phyloP scores from a whole-genome alignment of 23 red algal species.

The Gracilaria gracilis region DNA sequence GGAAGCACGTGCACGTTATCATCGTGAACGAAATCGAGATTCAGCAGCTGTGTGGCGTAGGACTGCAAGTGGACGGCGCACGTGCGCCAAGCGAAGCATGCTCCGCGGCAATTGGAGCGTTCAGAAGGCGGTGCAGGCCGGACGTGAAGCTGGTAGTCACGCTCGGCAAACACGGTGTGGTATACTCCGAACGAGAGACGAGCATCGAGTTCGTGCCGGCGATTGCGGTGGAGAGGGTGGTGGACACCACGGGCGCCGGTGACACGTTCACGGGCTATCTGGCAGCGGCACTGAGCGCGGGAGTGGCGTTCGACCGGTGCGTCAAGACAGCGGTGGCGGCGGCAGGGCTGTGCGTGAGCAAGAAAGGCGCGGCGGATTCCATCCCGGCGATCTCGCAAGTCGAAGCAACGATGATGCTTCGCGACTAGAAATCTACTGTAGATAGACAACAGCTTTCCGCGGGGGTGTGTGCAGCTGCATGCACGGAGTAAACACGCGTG shows the following conservation, averaged over 20 bases:
- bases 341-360: conserved; percentile 33
- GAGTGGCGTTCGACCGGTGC: background rate
- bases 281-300: conserved; percentile 18
- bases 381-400: conserved; percentile 40
- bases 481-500: too few relatives aligned
- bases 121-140: background rate
- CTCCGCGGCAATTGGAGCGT: background rate
- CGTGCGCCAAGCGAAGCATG: background rate
- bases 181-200: background rate
- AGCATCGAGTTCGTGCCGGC: background rate
- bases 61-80: background rate
- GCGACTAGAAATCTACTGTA: too few relatives aligned
- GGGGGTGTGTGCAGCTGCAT: too few relatives aligned
- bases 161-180: conserved; percentile 45
- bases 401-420: background rate
- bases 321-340: conserved; percentile 28
- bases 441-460: too few relatives aligned
- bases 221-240: background rate
- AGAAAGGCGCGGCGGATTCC: conserved; percentile 36
- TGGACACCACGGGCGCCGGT: conserved; percentile 70
- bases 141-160: conserved; percentile 41
- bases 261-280: conserved; percentile 60
- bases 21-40: conserved; percentile 58
- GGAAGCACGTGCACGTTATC: conserved; percentile 35
- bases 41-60: conserved; percentile 12